These are phyloP conservation scores for Phytophthora hybrid DNA, from an alignment of 352 stramenopile genomes.

Conservation along the genomic window DNA sequence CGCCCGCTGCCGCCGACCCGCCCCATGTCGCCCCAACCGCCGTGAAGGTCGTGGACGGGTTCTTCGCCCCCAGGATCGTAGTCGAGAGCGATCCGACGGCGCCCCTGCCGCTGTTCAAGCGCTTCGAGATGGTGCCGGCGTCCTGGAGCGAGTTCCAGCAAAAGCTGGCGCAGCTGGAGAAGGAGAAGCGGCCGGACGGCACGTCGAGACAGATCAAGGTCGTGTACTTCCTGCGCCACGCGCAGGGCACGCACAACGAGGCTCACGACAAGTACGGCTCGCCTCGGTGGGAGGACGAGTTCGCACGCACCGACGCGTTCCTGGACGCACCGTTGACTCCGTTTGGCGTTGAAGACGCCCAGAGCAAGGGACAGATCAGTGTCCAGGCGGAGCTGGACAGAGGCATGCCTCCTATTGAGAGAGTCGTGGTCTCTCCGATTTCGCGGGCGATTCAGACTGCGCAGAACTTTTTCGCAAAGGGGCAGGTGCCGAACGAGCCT, in stretches of 20 bases:
- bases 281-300: slow-evolving; percentile 69
- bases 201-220: slow-evolving; percentile 60
- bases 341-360: slow-evolving; percentile 66
- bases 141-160: slow-evolving; percentile 43
- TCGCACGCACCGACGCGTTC: slow-evolving; percentile 65
- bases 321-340: slow-evolving; percentile 71
- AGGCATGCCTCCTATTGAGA: slow-evolving; percentile 44
- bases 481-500: slow-evolving; percentile 43
- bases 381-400: slow-evolving; percentile 48
- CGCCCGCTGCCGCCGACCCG: not conserved
- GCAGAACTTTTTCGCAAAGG: slow-evolving; percentile 61
- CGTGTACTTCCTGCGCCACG: slow-evolving; percentile 81
- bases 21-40: not conserved
- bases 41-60: slow-evolving; percentile 35
- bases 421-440: slow-evolving; percentile 48
- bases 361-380: slow-evolving; percentile 49
- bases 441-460: slow-evolving; percentile 80
- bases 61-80: slow-evolving; percentile 20
- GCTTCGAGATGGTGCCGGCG: slow-evolving; percentile 37
- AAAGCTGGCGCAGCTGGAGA: slow-evolving; percentile 32
- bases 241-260: slow-evolving; percentile 79
- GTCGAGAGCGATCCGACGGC: slow-evolving; percentile 8
- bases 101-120: slow-evolving; percentile 37
- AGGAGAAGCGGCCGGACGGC: slow-evolving; percentile 23
- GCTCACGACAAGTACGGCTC: slow-evolving; percentile 67